Base-by-base conservation (phyloP, 202 grass and related monocot species). In the Dendrocalamus latiflorus region DNA sequence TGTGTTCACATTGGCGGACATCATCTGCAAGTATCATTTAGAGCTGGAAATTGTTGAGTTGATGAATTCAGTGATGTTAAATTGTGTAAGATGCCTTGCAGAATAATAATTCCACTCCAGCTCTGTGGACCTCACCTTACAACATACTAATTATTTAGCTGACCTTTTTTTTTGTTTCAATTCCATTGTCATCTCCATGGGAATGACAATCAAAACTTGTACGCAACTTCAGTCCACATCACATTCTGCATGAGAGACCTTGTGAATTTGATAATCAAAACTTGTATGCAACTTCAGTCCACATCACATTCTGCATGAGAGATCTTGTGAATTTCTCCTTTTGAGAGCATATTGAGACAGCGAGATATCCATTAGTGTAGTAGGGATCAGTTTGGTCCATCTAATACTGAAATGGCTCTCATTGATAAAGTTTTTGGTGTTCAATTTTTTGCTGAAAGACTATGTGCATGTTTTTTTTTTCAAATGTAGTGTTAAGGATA, bases 1-100 rank as follows among this genome's bases (percentile, higher is more conserved):
- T 57, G 39, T 56, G n/a, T 75, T 75, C 28, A 9, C 9, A 7
- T n/a, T 69, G 17, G 20, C 13, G 24, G 18, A 48, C 50, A 85
- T 56, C 17, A 45, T 58, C 14, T 75, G 1, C 20, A 58, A 58
- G 20, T 74, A 6, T 49, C 53, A 61, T 63, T 78, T 61, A 62
- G 65, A 61, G 5, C 45, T 79, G 4, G 22, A 85, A 85, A 85
- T 85, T 70, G n/a, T 70, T 48, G 28, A 61, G n/a, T 76, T 28
- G 53, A 58, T 14, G 41, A 8, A 39, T 44, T 56, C 26, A 58
- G 17, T 47, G 3, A 26, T 58, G 38, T 74, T 72, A 47, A 80
- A 74, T 67, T 10, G 17, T 61, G 20, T n/a, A 81, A 61, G 13
- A 9, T 25, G 1, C 26, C 48, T 84, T 0, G 0, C 17, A 15